phyloP scores from a whole-genome alignment of 2,329 filamentous ascomycete species.

The Westerdykella sp. region DNA sequence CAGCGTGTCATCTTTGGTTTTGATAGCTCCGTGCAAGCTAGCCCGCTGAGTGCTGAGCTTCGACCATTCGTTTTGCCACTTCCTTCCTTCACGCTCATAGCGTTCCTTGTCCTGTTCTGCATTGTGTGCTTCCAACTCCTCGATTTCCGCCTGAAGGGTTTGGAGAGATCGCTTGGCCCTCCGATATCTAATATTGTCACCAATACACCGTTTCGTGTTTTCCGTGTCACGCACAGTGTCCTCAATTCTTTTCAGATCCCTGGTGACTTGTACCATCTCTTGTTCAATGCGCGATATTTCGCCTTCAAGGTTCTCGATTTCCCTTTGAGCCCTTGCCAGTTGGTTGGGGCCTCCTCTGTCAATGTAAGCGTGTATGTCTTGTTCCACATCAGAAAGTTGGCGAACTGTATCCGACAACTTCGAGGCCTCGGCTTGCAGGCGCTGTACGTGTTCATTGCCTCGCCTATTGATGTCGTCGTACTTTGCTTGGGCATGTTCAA shows the following conservation, averaged over 20 bases:
- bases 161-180: conserved; percentile 65
- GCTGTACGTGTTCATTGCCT: conserved; percentile 65
- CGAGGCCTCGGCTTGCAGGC: conserved; percentile 64
- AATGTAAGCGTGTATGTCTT: conserved; percentile 73
- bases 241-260: conserved; percentile 69
- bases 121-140: conserved; percentile 68
- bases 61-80: conserved; percentile 62
- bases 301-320: conserved; percentile 62
- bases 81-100: conserved; percentile 62
- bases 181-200: conserved; percentile 82
- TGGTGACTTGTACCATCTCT: conserved; percentile 61
- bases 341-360: conserved; percentile 67
- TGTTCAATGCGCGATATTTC: conserved; percentile 60
- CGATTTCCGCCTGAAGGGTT: conserved; percentile 62
- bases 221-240: conserved; percentile 73
- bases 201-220: conserved; percentile 77
- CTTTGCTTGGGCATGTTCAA: conserved; percentile 66
- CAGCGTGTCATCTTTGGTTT: conserved; percentile 77
- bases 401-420: conserved; percentile 67
- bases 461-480: conserved; percentile 71
- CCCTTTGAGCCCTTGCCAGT: conserved; percentile 61
- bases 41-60: conserved; percentile 66
- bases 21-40: conserved; percentile 69
- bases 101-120: conserved; percentile 75
- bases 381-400: conserved; percentile 68